Evolutionary conservation across 1,284 basidiomycete genomes (phyloP).

Genomic region (Cryptococcus hybrid): DNA sequence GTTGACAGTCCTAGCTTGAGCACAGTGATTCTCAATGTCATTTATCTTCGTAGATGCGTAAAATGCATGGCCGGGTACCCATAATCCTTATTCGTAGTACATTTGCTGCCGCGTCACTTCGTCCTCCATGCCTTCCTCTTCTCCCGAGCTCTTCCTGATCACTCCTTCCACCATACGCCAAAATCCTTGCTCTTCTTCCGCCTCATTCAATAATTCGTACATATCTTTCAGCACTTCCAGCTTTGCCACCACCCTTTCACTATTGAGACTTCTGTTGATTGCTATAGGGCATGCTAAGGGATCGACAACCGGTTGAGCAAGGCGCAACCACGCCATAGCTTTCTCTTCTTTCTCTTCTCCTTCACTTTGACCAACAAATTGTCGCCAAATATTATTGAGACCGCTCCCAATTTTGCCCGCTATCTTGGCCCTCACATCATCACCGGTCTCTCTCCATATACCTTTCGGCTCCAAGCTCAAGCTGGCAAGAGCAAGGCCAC

Average conservation of each 20-base stretch:
- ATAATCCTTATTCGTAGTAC: constrained; percentile 12
- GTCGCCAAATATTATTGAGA: constrained; percentile 9
- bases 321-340: constrained; percentile 36
- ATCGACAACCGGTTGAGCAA: constrained; percentile 21
- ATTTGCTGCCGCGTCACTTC: constrained; percentile 9
- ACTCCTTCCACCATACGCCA: constrained; percentile 36
- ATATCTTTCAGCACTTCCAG: constrained; percentile 35
- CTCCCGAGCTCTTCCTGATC: neutral
- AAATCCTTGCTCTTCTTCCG: constrained; percentile 27
- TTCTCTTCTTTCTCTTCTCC: constrained; percentile 26
- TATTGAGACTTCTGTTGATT: neutral
- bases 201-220: constrained; percentile 20
- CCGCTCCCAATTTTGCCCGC: constrained; percentile 6
- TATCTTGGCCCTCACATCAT: constrained; percentile 7
- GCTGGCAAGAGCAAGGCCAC: neutral
- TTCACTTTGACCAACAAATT: constrained; percentile 3
- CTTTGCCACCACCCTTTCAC: constrained; percentile 18
- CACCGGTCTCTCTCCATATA: constrained; percentile 5
- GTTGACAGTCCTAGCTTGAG: no score
- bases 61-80: neutral
- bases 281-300: constrained; percentile 2
- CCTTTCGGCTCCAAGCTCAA: neutral
- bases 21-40: neutral
- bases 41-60: neutral
- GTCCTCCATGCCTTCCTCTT: neutral